Conservation (phyloP, 768 basidiomycete genomes). For the Naganishia randhawae region DNA sequence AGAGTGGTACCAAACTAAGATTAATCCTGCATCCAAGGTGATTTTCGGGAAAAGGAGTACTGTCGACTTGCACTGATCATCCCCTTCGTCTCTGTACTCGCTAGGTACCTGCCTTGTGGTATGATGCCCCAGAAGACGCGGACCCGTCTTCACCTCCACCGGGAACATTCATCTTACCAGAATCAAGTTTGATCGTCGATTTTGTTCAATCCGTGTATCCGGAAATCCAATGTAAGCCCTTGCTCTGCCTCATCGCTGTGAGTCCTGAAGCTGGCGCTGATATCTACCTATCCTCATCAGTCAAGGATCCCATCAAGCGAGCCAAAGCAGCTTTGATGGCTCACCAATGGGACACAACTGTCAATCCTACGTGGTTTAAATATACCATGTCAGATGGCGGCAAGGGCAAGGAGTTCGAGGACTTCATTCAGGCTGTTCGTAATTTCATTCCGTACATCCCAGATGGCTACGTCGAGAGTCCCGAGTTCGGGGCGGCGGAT, state of each 20-base stretch:
- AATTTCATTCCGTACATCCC: conserved; percentile 53
- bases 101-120: conserved; percentile 61
- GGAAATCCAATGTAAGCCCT: conserved; percentile 50
- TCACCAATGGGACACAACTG: conserved; percentile 53
- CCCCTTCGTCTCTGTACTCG: background rate
- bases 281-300: background rate
- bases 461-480: conserved; percentile 52
- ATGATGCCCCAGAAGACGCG: conserved; percentile 59
- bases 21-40: conserved; percentile 68
- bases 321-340: conserved; percentile 65
- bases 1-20: conserved; percentile 61
- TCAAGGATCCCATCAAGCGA: conserved; percentile 57
- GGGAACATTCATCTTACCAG: conserved; percentile 61
- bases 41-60: background rate
- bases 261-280: background rate
- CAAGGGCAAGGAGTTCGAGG: conserved; percentile 53
- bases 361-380: conserved; percentile 52
- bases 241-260: conserved; percentile 46
- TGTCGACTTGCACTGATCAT: background rate
- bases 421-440: conserved; percentile 57
- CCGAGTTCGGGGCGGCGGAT: conserved; percentile 63
- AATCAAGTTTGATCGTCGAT: conserved; percentile 65
- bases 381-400: conserved; percentile 52
- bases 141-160: conserved; percentile 60
- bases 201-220: conserved; percentile 63